Evolutionary conservation across 1,284 basidiomycete species (phyloP), one percentile per base, ranked within the genome.

Genomic region (Leccinum griseonigrum): DNA sequence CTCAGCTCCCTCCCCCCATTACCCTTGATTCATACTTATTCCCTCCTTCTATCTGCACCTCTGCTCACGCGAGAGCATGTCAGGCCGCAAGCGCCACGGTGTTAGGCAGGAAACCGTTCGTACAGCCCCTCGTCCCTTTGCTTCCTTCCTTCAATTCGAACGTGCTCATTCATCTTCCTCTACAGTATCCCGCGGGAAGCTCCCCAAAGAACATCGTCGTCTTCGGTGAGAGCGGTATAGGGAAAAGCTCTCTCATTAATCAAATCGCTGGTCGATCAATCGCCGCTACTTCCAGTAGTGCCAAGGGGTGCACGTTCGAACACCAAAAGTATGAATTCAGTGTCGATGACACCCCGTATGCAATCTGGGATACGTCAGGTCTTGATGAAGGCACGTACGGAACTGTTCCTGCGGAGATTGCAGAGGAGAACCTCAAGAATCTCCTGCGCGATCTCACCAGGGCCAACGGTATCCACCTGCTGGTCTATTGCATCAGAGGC

Each of bases 231-330:
- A 63, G 62, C 36, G 70, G 70, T 2, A 68, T 69, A 46, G 71
- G 72, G 28, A 75, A 72, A 58, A 71, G 72, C 63, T 74, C 70
- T 58, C 57, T 72, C 59, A 65, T 74, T 55, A 74, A 74, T 58
- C 61, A 69, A 63, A 69, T 74, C 53, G 71, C 71, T 62, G 69
- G 73, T 61, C 72, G 65, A 72, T 69, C 70, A 59, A 63, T 72
- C 59, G 71, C 71, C 63, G 60, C 59, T 1, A 69, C 71, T 22
- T 71, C 71, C 10, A 73, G 67, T 56, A 61, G 63, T 55, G 68
- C 63, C 43, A 72, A 61, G 56, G 69, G 70, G 3, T 75, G 70
- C 71, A 75, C 71, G 52, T 72, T 75, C 51, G 58, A 64, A 32
- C 68, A 69, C 60, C 54, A 54, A 60, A 68, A 69, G 43, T 69